phyloP scores from a whole-genome alignment of 305 asterid species.

The Fraxinus greggii region DNA sequence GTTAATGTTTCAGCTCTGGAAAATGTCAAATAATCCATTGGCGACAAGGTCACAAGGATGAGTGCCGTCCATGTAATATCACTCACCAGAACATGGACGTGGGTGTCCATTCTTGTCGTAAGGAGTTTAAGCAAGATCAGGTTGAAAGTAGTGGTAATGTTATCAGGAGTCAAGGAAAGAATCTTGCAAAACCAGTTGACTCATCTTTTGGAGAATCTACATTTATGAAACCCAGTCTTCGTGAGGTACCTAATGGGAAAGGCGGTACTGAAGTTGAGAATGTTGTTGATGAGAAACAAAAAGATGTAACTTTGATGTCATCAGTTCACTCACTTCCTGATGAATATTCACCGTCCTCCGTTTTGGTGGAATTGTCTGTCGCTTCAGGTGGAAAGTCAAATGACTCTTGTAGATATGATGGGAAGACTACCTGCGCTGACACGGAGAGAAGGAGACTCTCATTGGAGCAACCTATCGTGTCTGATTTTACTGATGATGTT shows the following conservation, averaged over 20 bases:
- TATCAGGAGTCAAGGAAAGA: conserved; percentile 29
- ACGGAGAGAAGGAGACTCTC: conserved; percentile 25
- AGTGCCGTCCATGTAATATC: conserved; percentile 49
- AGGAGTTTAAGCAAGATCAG: conserved; percentile 35
- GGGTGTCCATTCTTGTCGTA: conserved; percentile 27
- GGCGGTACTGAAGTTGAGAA: conserved; percentile 27
- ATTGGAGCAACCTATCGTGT: conserved; percentile 29
- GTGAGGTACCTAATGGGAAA: conserved; percentile 24
- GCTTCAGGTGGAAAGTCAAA: conserved; percentile 31
- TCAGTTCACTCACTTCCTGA: conserved; percentile 28
- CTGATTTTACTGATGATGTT: conserved; percentile 19
- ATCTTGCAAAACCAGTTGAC: conserved; percentile 32
- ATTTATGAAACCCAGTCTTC: conserved; percentile 30
- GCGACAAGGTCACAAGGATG: conserved; percentile 84
- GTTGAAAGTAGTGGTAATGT: conserved; percentile 28
- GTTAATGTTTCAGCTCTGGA: conserved; percentile 60
- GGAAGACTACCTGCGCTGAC: conserved; percentile 17
- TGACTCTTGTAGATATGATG: conserved; percentile 27
- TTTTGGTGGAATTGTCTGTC: conserved; percentile 30
- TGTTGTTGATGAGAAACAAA: conserved; percentile 28
- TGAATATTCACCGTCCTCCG: conserved; percentile 34
- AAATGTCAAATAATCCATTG: conserved; percentile 80
- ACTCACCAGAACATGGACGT: conserved; percentile 31
- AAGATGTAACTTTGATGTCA: conserved; percentile 22
- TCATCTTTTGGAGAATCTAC: conserved; percentile 25